Evolutionary conservation across 2,329 filamentous ascomycete species (phyloP).

Genomic region (Endothia cerciana): DNA sequence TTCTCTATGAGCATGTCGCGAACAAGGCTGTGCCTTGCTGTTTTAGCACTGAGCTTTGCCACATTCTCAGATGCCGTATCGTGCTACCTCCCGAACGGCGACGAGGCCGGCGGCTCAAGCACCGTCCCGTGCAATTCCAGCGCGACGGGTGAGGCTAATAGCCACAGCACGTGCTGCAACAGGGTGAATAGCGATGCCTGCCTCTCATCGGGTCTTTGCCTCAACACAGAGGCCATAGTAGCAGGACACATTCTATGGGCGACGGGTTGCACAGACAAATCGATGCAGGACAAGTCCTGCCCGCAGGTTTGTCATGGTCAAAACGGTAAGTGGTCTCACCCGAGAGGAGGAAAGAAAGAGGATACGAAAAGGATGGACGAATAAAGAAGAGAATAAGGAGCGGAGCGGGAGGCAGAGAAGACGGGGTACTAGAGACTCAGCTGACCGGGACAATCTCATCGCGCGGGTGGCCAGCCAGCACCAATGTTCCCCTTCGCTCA

Average conservation of each 20-base stretch:
- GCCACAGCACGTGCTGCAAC: constrained; percentile 34
- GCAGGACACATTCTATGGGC: constrained; percentile 31
- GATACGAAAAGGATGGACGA: too few relatives aligned
- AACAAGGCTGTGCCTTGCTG: not conserved
- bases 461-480: not conserved
- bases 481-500: constrained; percentile 16
- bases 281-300: constrained; percentile 32
- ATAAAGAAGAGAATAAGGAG: not conserved
- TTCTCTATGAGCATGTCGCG: not conserved
- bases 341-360: not conserved
- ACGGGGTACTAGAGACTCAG: too few relatives aligned
- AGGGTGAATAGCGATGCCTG: constrained; percentile 32
- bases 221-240: constrained; percentile 30
- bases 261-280: constrained; percentile 33
- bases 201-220: constrained; percentile 33
- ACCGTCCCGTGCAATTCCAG: constrained; percentile 30
- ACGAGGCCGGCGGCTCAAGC: constrained; percentile 1
- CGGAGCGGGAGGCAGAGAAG: too few relatives aligned
- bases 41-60: not conserved
- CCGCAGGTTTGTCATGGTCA: constrained; percentile 31
- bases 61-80: not conserved
- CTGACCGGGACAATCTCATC: too few relatives aligned
- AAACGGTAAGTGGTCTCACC: not conserved
- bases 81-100: constrained; percentile 20
- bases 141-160: constrained; percentile 29